Conservation (phyloP, 306 rosid genomes). For the Glycyrrhiza uralensis region DNA sequence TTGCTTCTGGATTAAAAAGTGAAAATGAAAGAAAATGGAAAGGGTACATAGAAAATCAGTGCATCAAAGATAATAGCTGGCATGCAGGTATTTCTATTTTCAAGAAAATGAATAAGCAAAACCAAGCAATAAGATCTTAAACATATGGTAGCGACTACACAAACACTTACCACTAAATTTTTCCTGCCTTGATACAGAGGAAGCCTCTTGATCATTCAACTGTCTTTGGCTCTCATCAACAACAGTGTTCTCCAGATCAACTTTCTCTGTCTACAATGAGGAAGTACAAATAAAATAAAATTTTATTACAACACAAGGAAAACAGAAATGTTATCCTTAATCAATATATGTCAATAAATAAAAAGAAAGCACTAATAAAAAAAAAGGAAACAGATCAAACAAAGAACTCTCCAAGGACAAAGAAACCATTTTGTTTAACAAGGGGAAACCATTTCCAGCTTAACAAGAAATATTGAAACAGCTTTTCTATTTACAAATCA, state of each 20-base stretch:
- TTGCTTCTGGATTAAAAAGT: constrained; percentile 50
- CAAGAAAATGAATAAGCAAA: constrained; percentile 6
- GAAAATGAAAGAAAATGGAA: neutral
- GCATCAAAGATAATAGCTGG: neutral
- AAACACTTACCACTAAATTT: constrained; percentile 66
- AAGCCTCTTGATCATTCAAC: constrained; percentile 51
- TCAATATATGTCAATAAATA: neutral
- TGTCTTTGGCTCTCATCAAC: constrained; percentile 97
- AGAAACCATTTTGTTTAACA: neutral
- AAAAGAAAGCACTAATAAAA: neutral
- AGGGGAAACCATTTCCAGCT: neutral
- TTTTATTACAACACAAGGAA: constrained; percentile 20
- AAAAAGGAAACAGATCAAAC: neutral
- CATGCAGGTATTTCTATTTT: neutral
- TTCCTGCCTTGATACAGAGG: constrained; percentile 60
- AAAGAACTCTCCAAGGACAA: neutral
- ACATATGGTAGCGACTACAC: neutral
- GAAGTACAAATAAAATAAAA: constrained; percentile 29
- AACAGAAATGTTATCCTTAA: neutral
- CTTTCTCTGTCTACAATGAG: constrained; percentile 92
- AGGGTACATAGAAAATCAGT: neutral
- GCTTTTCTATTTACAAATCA: neutral
- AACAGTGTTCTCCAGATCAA: constrained; percentile 94
- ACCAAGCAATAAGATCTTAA: constrained; percentile 8
- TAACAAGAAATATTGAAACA: neutral